These are phyloP conservation scores for Salix suchowensis DNA, from an alignment of 345 rosid species.

Conservation along the genomic window DNA sequence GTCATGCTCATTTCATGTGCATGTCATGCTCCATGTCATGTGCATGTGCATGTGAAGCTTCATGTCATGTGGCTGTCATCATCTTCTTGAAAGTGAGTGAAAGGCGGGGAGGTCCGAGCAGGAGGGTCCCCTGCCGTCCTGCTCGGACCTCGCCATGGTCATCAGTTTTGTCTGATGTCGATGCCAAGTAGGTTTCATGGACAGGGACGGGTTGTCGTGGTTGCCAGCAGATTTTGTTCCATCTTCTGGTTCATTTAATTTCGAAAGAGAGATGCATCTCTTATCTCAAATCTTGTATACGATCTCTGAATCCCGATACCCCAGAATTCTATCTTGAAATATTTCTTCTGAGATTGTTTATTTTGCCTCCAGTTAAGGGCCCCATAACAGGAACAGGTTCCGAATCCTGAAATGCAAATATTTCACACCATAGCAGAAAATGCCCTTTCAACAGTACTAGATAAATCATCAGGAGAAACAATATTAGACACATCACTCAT, in stretches of 20 bases:
- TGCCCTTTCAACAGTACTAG: neutral
- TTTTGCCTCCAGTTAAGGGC: too few relatives aligned
- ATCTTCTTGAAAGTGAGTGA: conserved; percentile 16
- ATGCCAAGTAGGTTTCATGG: conserved; percentile 42
- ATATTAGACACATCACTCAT: neutral
- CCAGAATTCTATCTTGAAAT: too few relatives aligned
- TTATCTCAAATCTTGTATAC: neutral
- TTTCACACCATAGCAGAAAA: neutral
- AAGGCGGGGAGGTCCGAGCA: neutral
- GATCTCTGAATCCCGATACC: neutral
- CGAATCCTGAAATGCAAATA: too few relatives aligned
- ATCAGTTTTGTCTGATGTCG: conserved; percentile 25
- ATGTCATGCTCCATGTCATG: neutral
- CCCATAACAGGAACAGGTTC: too few relatives aligned
- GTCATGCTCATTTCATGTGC: neutral
- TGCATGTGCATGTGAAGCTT: conserved; percentile 13
- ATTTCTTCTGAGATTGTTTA: neutral
- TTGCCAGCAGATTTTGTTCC: conserved; percentile 1
- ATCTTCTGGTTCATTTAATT: conserved; percentile 20
- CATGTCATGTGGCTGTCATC: conserved; percentile 22
- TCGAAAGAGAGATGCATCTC: neutral
- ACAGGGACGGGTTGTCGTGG: conserved; percentile 6
- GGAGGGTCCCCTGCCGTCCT: conserved; percentile 3
- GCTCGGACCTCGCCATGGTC: conserved; percentile 19
- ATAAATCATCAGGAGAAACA: neutral